Evolutionary conservation across 2,329 filamentous ascomycete genomes (phyloP).

Genomic region (Coniochaeta sp.): DNA sequence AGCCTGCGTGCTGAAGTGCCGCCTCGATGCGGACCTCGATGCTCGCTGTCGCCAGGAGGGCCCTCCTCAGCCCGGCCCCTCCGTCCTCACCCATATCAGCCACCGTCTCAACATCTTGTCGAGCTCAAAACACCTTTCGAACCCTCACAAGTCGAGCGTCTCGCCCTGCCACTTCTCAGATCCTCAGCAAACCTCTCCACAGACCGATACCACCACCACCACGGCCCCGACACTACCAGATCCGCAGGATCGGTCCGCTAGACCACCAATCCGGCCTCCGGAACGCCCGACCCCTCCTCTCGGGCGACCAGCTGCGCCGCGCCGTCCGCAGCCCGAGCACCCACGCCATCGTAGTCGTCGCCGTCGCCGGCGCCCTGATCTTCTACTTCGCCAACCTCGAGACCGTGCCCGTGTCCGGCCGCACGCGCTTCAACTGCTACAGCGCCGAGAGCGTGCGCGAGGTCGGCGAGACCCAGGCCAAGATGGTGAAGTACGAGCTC

Average conservation of each 20-base stretch:
- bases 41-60: not conserved
- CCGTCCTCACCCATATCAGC: not conserved
- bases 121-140: not conserved
- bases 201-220: not conserved
- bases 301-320: slow-evolving; percentile 21
- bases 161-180: not conserved
- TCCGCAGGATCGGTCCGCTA: not conserved
- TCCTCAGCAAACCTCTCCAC: not conserved
- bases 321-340: slow-evolving; percentile 27
- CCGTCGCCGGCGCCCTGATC: slow-evolving; percentile 33
- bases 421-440: slow-evolving; percentile 66
- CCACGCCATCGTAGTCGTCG: slow-evolving; percentile 30
- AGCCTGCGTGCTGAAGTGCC: not conserved
- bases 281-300: slow-evolving; percentile 29
- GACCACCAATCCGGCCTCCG: slow-evolving; percentile 13
- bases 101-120: not conserved
- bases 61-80: not conserved
- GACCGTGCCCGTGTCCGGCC: slow-evolving; percentile 63
- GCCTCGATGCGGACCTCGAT: not conserved
- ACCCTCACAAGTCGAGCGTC: not conserved
- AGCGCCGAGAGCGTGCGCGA: slow-evolving; percentile 44
- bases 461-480: slow-evolving; percentile 45
- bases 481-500: slow-evolving; percentile 46
- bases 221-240: not conserved
- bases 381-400: slow-evolving; percentile 67